Base-by-base conservation (phyloP, 345 rosid species). In the Anastatica hierochuntica region DNA sequence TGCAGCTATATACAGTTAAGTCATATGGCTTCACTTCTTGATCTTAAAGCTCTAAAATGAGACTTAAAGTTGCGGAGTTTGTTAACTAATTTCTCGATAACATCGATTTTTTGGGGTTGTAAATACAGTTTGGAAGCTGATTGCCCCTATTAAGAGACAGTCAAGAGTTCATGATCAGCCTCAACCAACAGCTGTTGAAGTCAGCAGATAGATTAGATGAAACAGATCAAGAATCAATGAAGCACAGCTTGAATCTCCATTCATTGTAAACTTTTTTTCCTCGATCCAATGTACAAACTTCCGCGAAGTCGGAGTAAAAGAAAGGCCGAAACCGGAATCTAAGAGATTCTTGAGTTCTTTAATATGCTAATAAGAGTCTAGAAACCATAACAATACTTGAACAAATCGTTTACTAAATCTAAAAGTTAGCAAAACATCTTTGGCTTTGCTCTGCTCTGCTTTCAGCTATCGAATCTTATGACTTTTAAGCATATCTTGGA, bases 101-200 rank as follows among this genome's bases (percentile, higher is more conserved):
- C n/a, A n/a, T n/a, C n/a, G n/a, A 30, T 15, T 50, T 47, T 35
- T 14, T 13, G 13, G 39, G 13, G 11, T 33, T 30, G 44, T 23
- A 6, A 43, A 11, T 68, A 71, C 79, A 90, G 97, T 80, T 38
- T 85, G 95, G 97, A 78, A 72, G 58, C 55, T 89, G 82, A 75
- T 89, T 54, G 73, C 77, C 18, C 95, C 89, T 11, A 69, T 63
- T 17, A 68, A 76, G 48, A 83, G 78, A 63, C 76, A 77, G 60
- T 66, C 77, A 14, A 72, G 72, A 69, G 80, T 59, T 60, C 56
- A 67, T 39, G 66, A 67, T 48, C 71, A 67, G 53, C 71, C 71
- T 59, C 74, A 53, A 44, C 42, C 71, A 56, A 63, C 63, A 62
- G 8, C 73, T 68, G 30, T 65, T 68, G 38, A 49, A 31, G 49